A percentile compares a stretch with the other conserved stretches of the same genome.
Evolutionary conservation across 495 filamentous ascomycete genomes (phyloP).

Genomic region (Xylaria nigripes): DNA sequence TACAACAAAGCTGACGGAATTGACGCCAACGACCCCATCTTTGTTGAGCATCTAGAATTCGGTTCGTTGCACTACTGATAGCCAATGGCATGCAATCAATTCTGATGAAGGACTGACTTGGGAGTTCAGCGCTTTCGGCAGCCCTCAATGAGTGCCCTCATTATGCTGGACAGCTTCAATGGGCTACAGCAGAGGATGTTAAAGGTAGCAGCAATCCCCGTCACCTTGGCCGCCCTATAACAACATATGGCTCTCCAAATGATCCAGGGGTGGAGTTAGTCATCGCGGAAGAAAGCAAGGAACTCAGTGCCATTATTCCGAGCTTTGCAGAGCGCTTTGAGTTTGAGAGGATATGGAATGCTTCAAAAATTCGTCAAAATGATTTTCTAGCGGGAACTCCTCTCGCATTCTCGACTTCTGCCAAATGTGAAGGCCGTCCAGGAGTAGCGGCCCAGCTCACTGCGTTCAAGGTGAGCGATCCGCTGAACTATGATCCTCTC

Average conservation of each 20-base stretch:
- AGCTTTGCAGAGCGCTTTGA: constrained; percentile 21
- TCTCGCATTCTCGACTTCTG: constrained; percentile 19
- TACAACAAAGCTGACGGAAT: constrained; percentile 21
- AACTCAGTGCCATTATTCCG: constrained; percentile 23
- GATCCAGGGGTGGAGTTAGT: constrained; percentile 24
- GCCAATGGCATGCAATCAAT: background rate
- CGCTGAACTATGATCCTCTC: background rate
- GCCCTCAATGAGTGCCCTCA: constrained; percentile 33
- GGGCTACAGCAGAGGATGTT: constrained; percentile 17
- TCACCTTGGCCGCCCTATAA: constrained; percentile 16
- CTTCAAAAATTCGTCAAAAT: constrained; percentile 16
- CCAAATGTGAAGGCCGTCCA: constrained; percentile 23
- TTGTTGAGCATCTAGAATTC: constrained; percentile 24
- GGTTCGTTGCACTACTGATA: background rate
- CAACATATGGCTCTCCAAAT: constrained; percentile 14
- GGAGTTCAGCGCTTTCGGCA: constrained; percentile 18
- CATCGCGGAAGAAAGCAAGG: constrained; percentile 10
- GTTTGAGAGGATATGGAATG: constrained; percentile 23
- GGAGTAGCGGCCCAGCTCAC: constrained; percentile 34
- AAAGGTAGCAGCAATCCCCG: constrained; percentile 14
- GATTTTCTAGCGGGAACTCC: constrained; percentile 12
- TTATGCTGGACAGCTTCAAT: constrained; percentile 29
- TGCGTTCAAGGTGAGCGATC: constrained; percentile 17
- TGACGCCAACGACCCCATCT: constrained; percentile 11
- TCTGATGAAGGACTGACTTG: background rate